Evolutionary conservation across 2,329 filamentous ascomycete species (phyloP).

Genomic region (Trichoderma asperellum): DNA sequence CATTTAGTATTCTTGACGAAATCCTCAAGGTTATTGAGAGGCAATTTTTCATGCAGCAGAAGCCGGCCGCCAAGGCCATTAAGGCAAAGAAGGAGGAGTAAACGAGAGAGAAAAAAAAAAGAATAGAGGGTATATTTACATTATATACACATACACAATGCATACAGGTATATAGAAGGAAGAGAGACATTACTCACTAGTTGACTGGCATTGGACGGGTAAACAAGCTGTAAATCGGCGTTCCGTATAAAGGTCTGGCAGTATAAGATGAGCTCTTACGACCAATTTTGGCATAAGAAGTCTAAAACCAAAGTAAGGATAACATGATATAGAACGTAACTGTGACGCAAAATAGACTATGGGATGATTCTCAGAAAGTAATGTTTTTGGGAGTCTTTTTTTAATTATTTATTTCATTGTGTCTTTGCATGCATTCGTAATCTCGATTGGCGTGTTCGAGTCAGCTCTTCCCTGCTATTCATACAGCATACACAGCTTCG

Average conservation of each 20-base stretch:
- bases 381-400: neutral
- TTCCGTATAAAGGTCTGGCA: neutral
- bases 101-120: conserved; percentile 32
- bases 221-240: neutral
- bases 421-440: neutral
- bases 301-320: neutral
- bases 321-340: neutral
- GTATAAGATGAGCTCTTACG: neutral
- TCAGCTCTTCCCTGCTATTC: conserved; percentile 32
- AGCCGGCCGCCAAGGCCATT: conserved; percentile 40
- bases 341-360: neutral
- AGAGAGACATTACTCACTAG: conserved; percentile 1
- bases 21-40: conserved; percentile 78
- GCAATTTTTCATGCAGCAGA: conserved; percentile 63
- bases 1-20: conserved; percentile 75
- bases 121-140: conserved; percentile 30
- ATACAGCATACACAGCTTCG: conserved; percentile 27
- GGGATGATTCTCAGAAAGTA: neutral
- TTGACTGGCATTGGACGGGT: neutral
- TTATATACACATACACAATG: conserved; percentile 40
- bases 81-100: conserved; percentile 61
- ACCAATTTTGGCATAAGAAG: neutral
- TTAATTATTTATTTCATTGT: neutral
- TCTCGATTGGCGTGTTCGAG: conserved; percentile 1
- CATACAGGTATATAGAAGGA: conserved; percentile 31